Conservation (phyloP, 805 yeast genomes). For the Candida peoriensis region DNA sequence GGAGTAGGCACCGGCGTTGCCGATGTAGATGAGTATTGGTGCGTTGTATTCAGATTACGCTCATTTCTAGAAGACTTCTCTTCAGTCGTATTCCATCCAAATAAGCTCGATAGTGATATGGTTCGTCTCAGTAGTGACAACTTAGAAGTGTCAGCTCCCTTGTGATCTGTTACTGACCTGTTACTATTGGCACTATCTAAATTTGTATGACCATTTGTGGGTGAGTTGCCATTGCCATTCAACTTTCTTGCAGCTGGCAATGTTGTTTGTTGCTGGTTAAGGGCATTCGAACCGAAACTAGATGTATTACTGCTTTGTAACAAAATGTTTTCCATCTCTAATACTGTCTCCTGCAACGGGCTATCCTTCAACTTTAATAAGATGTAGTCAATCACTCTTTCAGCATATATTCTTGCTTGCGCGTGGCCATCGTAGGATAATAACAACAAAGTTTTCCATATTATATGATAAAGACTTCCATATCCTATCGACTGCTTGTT, state of each 20-base stretch:
- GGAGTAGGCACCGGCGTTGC: conserved; percentile 48
- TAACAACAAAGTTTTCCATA: conserved; percentile 81
- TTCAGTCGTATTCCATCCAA: conserved; percentile 22
- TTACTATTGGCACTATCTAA: conserved; percentile 16
- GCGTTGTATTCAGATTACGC: conserved; percentile 1
- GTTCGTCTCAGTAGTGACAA: conserved; percentile 20
- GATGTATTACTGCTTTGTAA: conserved; percentile 39
- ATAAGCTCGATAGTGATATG: conserved; percentile 24
- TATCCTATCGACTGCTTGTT: conserved; percentile 72
- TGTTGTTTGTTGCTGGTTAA: conserved; percentile 32
- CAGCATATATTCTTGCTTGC: conserved; percentile 72
- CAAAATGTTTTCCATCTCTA: conserved; percentile 60
- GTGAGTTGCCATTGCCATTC: conserved; percentile 27
- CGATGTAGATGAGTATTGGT: conserved; percentile 15
- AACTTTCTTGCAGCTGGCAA: conserved; percentile 30
- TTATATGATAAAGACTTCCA: conserved; percentile 79
- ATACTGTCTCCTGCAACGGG: conserved; percentile 60
- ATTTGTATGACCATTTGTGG: neutral
- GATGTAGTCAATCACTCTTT: conserved; percentile 69
- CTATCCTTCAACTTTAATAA: conserved; percentile 48
- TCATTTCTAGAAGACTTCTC: conserved; percentile 14
- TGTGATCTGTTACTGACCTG: no score
- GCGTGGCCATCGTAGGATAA: conserved; percentile 83
- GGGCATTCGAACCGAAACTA: conserved; percentile 4
- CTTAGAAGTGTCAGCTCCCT: conserved; percentile 6